These are phyloP conservation scores for Phytophthora capsici DNA, from an alignment of 352 stramenopile species.

Conservation along the genomic window DNA sequence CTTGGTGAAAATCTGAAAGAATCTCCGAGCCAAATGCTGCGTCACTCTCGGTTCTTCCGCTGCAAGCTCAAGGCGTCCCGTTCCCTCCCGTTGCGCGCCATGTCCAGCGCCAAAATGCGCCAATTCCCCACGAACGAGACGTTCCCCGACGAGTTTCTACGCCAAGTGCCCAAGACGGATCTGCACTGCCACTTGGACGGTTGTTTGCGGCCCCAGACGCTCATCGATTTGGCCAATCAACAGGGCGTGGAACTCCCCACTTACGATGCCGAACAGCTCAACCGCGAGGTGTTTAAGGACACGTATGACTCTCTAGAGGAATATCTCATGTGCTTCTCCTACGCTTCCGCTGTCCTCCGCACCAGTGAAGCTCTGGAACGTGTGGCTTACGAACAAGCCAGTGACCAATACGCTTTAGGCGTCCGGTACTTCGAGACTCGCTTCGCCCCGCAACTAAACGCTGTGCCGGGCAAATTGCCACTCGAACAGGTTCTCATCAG, in stretches of 20 bases:
- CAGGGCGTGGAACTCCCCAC: constrained; percentile 77
- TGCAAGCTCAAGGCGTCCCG: not conserved
- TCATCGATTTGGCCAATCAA: constrained; percentile 83
- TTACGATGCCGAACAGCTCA: constrained; percentile 69
- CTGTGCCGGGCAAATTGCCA: constrained; percentile 61
- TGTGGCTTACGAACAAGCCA: constrained; percentile 85
- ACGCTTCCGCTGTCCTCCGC: constrained; percentile 74
- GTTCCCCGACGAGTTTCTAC: constrained; percentile 79
- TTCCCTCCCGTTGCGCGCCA: constrained; percentile 3
- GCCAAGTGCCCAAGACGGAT: constrained; percentile 79
- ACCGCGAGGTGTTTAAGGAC: constrained; percentile 76
- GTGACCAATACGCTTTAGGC: constrained; percentile 78
- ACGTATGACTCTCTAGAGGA: constrained; percentile 84
- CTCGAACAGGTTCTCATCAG: constrained; percentile 78
- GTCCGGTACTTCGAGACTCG: constrained; percentile 89
- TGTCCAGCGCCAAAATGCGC: constrained; percentile 16
- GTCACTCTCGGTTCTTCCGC: constrained; percentile 25
- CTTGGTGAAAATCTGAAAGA: not conserved
- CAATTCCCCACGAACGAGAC: constrained; percentile 58
- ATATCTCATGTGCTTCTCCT: constrained; percentile 87
- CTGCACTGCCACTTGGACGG: constrained; percentile 90
- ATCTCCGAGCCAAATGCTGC: not conserved
- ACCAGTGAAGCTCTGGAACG: constrained; percentile 71
- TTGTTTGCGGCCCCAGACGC: constrained; percentile 77
- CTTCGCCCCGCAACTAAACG: constrained; percentile 87